Base-by-base conservation (phyloP, 768 basidiomycete species). In the Pholiota conissans region DNA sequence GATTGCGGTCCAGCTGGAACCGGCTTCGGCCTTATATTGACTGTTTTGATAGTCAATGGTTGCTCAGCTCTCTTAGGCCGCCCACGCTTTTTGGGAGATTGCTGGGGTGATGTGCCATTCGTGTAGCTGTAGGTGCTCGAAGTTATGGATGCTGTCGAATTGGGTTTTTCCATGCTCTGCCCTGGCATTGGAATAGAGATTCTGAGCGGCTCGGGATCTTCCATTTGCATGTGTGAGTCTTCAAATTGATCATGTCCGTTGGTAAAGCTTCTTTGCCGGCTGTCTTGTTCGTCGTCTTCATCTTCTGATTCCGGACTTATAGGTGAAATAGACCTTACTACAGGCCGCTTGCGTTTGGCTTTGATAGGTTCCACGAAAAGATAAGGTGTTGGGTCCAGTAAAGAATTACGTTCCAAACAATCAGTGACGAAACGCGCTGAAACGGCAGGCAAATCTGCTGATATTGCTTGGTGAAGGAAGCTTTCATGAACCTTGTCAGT, bases 401-500 rank as follows among this genome's bases (percentile, higher is more conserved):
- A 50, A 16, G 59, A 68, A 18, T 74, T 69, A 57, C 75, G 69
- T 46, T 71, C 71, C 24, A 85, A 62, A 55, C 79, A 87, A 52
- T 85, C 85, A 20, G 73, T 60, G 24, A 89, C 74, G 62, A 86
- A 89, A 11, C 76, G 67, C 1, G 79, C 71, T 20, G 72, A 74
- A n/a, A 90, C 74, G 5, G 84, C 80, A 9, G 74, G 73, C 58
- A 76, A 82, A 10, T 73, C 71, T 20, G 71, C 67, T 13, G 70
- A 63, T 5, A 67, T 30, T 5, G 79, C 73, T 4, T 74, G 68
- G 18, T 66, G 50, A 3, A 76, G 62, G 7, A 85, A 75, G n/a
- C 76, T 77, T 20, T 73, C 73, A 57, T 82, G 87, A 6, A 76
- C 77, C 61, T 77, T 79, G 49, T 65, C 60, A 14, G 51, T 24